A percentile compares a stretch with the other conserved stretches of the same genome.
These are phyloP conservation scores for Raphanus hybrid DNA, from an alignment of 441 rosid genomes.

Conservation along the genomic window DNA sequence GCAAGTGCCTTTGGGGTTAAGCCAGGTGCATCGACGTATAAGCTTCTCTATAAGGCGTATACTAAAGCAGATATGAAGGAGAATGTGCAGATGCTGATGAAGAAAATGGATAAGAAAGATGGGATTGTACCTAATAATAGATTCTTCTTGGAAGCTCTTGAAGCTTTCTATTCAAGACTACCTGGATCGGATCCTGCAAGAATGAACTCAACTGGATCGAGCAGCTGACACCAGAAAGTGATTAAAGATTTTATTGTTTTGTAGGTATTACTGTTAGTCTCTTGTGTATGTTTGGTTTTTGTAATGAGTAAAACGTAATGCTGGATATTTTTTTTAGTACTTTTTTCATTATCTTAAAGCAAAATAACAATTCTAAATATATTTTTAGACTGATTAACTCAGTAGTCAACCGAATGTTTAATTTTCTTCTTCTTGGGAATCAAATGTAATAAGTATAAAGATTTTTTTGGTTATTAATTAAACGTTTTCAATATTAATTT, in stretches of 20 bases:
- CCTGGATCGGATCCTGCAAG: conserved; percentile 36
- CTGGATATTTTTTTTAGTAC: no score
- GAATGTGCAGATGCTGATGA: conserved; percentile 64
- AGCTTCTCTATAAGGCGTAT: conserved; percentile 82
- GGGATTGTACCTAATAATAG: conserved; percentile 82
- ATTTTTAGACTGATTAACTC: no score
- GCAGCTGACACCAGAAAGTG: no score
- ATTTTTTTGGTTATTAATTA: not conserved
- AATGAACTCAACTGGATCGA: no score
- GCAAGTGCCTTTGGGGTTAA: conserved; percentile 49
- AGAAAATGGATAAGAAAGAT: conserved; percentile 65
- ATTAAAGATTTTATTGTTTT: no score
- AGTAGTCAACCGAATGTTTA: no score
- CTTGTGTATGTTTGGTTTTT: no score
- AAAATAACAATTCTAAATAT: no score
- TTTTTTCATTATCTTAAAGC: no score
- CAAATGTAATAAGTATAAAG: not conserved
- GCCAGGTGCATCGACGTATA: conserved; percentile 74
- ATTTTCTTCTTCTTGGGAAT: not conserved
- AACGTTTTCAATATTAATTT: not conserved
- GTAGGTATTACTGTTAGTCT: no score
- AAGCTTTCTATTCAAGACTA: conserved; percentile 52
- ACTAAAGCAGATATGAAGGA: conserved; percentile 77
- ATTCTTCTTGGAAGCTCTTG: conserved; percentile 83
- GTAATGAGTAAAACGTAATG: no score